phyloP scores from a whole-genome alignment of 345 rosid species.

The Linum usitatissimum region DNA sequence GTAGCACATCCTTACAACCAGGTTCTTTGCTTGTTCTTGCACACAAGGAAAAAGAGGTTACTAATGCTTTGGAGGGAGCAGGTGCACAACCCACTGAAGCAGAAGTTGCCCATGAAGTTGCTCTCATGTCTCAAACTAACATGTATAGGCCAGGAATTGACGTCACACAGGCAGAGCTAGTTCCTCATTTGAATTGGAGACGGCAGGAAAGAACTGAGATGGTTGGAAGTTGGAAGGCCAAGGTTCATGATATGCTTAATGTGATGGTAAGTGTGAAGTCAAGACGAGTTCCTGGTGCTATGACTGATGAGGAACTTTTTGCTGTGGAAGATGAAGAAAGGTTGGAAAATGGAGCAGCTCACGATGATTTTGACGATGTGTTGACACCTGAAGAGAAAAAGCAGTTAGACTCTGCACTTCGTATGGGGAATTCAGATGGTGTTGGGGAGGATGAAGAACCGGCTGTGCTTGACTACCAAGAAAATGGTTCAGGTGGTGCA shows the following conservation, averaged over 20 bases:
- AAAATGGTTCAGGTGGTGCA: conserved; percentile 49
- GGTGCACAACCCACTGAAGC: conserved; percentile 88
- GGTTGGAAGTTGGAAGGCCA: conserved; percentile 96
- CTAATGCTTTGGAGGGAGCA: conserved; percentile 96
- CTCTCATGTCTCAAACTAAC: conserved; percentile 92
- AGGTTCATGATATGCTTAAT: conserved; percentile 90
- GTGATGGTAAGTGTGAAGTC: conserved; percentile 97
- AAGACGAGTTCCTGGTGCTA: conserved; percentile 94
- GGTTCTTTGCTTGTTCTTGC: conserved; percentile 87
- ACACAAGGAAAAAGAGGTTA: conserved; percentile 89
- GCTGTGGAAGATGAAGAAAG: conserved; percentile 71
- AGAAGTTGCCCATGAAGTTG: conserved; percentile 88
- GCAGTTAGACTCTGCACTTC: conserved; percentile 76
- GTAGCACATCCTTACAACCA: conserved; percentile 45
- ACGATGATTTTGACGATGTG: conserved; percentile 64
- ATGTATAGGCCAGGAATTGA: conserved; percentile 99
- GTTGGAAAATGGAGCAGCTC: conserved; percentile 43
- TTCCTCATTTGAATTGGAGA: conserved; percentile 92
- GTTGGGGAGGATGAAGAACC: conserved; percentile 62
- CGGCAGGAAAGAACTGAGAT: conserved; percentile 90
- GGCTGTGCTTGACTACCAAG: conserved; percentile 38
- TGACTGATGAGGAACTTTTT: conserved; percentile 97
- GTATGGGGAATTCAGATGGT: conserved; percentile 53
- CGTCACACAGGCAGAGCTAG: conserved; percentile 91
- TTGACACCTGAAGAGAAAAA: conserved; percentile 84